Conservation (phyloP, 495 filamentous ascomycete genomes). For the Talaromyces nanjingensis region DNA sequence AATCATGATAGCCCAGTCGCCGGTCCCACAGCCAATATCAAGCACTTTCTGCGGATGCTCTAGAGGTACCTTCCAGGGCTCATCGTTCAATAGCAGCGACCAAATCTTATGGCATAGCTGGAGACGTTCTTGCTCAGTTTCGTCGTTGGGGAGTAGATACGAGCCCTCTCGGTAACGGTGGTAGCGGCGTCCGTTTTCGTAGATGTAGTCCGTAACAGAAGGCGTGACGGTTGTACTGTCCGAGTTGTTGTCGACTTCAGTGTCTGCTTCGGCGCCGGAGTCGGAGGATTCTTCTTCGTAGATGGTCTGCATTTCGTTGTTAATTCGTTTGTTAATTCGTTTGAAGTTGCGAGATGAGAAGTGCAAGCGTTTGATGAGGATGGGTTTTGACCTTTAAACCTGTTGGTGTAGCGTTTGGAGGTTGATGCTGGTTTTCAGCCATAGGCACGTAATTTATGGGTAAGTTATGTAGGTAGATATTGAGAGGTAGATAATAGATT, state of each 20-base stretch:
- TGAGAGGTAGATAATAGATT: background rate
- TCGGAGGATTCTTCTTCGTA: background rate
- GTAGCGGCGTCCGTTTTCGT: slow-evolving; percentile 57
- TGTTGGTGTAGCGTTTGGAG: background rate
- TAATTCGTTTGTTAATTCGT: slow-evolving; percentile 1
- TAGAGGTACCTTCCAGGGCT: slow-evolving; percentile 48
- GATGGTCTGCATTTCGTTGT: background rate
- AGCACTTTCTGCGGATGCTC: slow-evolving; percentile 27
- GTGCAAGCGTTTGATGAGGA: background rate
- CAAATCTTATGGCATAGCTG: slow-evolving; percentile 59
- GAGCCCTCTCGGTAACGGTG: slow-evolving; percentile 48
- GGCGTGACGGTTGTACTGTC: slow-evolving; percentile 12
- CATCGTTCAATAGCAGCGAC: slow-evolving; percentile 40
- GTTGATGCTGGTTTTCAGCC: background rate
- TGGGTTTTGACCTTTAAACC: background rate
- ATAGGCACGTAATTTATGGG: background rate
- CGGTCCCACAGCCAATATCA: slow-evolving; percentile 50
- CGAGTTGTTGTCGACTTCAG: background rate
- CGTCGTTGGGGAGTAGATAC: slow-evolving; percentile 56
- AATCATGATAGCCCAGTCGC: slow-evolving; percentile 57
- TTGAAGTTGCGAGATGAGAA: background rate
- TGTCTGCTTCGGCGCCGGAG: background rate
- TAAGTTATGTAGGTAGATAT: background rate
- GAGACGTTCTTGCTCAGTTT: slow-evolving; percentile 57
- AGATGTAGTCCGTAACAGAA: slow-evolving; percentile 40